phyloP scores from a whole-genome alignment of 23 red algal species.

The Gracilaria gracilis region DNA sequence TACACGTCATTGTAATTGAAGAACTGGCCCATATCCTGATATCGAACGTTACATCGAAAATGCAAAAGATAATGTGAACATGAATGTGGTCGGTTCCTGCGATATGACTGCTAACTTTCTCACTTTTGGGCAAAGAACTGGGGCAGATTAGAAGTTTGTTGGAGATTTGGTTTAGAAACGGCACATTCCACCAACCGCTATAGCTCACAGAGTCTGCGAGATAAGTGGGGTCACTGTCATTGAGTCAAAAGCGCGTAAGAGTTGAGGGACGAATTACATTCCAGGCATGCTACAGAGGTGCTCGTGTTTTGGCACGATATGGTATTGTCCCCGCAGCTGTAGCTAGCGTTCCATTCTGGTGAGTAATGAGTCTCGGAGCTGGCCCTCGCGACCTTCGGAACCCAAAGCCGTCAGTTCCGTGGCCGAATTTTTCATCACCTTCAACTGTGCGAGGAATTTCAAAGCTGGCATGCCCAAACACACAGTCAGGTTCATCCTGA shows the following conservation, averaged over 20 bases:
- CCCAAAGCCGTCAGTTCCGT: conserved; percentile 86
- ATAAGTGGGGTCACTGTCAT: not conserved
- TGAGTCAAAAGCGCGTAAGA: not conserved
- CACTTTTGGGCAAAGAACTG: too few relatives aligned
- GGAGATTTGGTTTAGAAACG: too few relatives aligned
- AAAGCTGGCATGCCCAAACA: conserved; percentile 97
- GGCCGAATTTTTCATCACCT: conserved; percentile 75
- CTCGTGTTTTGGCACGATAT: not conserved
- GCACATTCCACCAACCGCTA: too few relatives aligned
- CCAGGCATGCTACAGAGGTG: not conserved
- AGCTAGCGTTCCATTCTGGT: conserved; percentile 62
- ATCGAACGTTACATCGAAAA: not conserved
- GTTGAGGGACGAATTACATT: too few relatives aligned
- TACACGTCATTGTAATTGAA: not conserved
- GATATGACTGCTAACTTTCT: too few relatives aligned
- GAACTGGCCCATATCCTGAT: not conserved
- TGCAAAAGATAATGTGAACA: not conserved
- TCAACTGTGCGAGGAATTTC: conserved; percentile 88
- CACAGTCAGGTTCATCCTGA: conserved; percentile 89
- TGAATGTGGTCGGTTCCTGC: too few relatives aligned
- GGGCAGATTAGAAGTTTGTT: too few relatives aligned
- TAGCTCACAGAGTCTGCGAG: too few relatives aligned
- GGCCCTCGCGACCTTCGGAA: conserved; percentile 70
- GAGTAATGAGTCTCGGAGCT: conserved; percentile 50
- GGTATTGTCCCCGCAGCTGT: conserved; percentile 52